Conservation (phyloP, 2,329 filamentous ascomycete species). For the Parastagonospora nodorum region DNA sequence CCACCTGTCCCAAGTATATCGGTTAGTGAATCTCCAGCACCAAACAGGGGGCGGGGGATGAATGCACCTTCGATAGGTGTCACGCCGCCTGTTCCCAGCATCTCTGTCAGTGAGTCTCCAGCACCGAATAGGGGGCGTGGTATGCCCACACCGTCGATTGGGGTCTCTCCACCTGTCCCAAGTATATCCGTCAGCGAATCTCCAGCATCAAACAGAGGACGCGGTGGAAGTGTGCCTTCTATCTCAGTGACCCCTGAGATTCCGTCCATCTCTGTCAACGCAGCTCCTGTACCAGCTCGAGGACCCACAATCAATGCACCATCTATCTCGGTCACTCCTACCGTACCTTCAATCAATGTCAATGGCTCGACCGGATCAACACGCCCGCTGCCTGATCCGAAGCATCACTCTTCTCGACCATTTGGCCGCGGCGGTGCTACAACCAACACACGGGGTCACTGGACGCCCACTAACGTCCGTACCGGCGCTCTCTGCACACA, state of each 20-base stretch:
- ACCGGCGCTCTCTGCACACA: conserved; percentile 79
- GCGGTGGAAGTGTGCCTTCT: conserved; percentile 12
- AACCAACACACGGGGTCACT: conserved; percentile 48
- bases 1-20: conserved; percentile 31
- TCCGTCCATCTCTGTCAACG: conserved; percentile 36
- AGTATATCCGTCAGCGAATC: conserved; percentile 31
- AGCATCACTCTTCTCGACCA: conserved; percentile 50
- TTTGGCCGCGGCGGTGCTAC: conserved; percentile 34
- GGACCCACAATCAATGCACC: conserved; percentile 23
- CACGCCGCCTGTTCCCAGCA: conserved; percentile 27
- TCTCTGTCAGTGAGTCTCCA: conserved; percentile 23
- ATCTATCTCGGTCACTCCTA: conserved; percentile 29
- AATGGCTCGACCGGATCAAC: conserved; percentile 37
- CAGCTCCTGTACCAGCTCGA: conserved; percentile 17
- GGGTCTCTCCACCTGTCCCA: conserved; percentile 26
- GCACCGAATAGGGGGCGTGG: conserved; percentile 14
- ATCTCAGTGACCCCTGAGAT: conserved; percentile 27
- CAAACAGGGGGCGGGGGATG: conserved; percentile 15
- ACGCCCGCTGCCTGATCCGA: conserved; percentile 54
- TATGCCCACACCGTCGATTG: conserved; percentile 23
- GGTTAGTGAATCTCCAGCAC: conserved; percentile 14
- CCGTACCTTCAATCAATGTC: conserved; percentile 37
- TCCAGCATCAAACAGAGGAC: conserved; percentile 9
- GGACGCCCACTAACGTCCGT: conserved; percentile 52
- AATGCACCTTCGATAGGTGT: conserved; percentile 24